phyloP scores from a whole-genome alignment of 768 basidiomycete species.

The Zangia roseola region DNA sequence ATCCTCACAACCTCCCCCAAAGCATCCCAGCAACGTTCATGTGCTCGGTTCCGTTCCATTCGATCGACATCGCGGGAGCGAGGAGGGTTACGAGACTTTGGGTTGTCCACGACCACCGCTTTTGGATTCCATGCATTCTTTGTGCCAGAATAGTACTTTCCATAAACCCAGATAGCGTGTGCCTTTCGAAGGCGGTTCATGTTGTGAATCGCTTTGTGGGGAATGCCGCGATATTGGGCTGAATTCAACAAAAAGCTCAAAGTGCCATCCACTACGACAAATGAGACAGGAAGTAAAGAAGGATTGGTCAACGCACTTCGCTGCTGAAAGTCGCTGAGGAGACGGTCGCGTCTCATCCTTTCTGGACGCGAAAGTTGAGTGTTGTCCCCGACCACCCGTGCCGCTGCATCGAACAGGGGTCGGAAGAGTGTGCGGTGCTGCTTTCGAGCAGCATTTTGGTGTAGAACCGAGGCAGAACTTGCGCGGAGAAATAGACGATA shows the following conservation, averaged over 20 bases:
- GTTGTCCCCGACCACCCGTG: slow-evolving; percentile 36
- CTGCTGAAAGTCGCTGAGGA: slow-evolving; percentile 54
- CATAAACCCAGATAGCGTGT: slow-evolving; percentile 25
- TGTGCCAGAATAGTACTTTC: slow-evolving; percentile 18
- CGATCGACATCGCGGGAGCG: slow-evolving; percentile 17
- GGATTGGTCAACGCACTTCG: slow-evolving; percentile 42
- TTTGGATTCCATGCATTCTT: slow-evolving; percentile 42
- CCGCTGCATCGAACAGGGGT: slow-evolving; percentile 54
- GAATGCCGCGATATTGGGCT: slow-evolving; percentile 58
- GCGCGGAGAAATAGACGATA: slow-evolving; percentile 62
- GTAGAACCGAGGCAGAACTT: slow-evolving; percentile 55
- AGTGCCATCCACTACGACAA: slow-evolving; percentile 63
- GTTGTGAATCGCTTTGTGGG: slow-evolving; percentile 60
- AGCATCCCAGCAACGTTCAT: slow-evolving; percentile 43
- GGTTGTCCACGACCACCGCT: slow-evolving; percentile 24
- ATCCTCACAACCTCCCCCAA: slow-evolving; percentile 54
- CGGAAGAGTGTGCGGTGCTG: slow-evolving; percentile 51
- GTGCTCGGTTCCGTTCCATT: slow-evolving; percentile 28
- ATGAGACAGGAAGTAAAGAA: slow-evolving; percentile 7
- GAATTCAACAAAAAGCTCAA: slow-evolving; percentile 61
- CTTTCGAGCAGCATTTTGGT: slow-evolving; percentile 43
- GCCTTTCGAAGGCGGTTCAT: slow-evolving; percentile 34
- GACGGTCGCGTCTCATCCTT: slow-evolving; percentile 34
- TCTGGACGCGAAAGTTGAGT: slow-evolving; percentile 23
- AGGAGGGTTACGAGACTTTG: slow-evolving; percentile 10